A percentile compares a stretch with the other conserved stretches of the same genome.
Evolutionary conservation across 2,329 filamentous ascomycete species (phyloP).

Genomic region (Colletotrichum australisinense): DNA sequence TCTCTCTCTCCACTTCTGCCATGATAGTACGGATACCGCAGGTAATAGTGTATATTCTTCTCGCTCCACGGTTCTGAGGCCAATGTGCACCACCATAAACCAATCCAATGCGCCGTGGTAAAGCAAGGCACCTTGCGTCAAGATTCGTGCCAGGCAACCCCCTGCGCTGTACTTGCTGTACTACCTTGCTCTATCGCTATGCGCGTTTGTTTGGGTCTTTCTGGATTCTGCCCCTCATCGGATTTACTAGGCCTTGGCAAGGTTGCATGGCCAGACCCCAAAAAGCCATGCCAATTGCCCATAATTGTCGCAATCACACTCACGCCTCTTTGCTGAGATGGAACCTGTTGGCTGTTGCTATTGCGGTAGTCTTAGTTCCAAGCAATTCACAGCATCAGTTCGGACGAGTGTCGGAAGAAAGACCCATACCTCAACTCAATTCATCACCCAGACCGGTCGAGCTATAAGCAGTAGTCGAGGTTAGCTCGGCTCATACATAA

Average conservation of each 20-base stretch:
- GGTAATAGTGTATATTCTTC: neutral
- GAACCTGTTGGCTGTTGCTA: neutral
- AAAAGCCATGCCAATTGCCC: neutral
- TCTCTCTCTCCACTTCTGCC: neutral
- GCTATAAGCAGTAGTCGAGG: neutral
- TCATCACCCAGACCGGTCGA: neutral
- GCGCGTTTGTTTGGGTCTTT: slow-evolving; percentile 25
- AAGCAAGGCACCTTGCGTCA: slow-evolving; percentile 21
- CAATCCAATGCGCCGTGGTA: neutral
- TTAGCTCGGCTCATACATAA: neutral
- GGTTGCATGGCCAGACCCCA: slow-evolving; percentile 19
- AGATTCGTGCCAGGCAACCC: slow-evolving; percentile 20
- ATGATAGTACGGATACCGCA: neutral
- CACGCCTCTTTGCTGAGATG: neutral
- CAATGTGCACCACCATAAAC: neutral
- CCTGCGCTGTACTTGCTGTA: neutral
- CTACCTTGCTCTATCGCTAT: neutral
- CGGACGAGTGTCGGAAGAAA: slow-evolving; percentile 6
- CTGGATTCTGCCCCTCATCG: slow-evolving; percentile 6
- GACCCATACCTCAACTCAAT: neutral
- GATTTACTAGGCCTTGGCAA: slow-evolving; percentile 2
- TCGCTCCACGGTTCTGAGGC: neutral
- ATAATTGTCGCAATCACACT: neutral
- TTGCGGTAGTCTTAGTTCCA: neutral
- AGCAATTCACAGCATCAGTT: neutral